phyloP scores from a whole-genome alignment of 371 early-diverging fungal species.

The Mucor circinelloides region DNA sequence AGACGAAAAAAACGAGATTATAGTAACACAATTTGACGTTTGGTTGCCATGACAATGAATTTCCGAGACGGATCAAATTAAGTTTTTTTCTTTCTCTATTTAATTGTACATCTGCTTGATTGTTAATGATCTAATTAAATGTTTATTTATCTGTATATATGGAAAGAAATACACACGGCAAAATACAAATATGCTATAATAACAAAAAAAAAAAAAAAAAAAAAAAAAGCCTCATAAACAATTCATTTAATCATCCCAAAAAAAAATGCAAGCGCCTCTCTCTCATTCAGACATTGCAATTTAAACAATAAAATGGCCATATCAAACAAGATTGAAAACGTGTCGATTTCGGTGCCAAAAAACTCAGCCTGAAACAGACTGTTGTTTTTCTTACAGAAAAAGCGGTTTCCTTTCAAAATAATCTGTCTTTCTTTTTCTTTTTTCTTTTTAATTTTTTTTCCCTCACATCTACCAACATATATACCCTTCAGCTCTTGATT shows the following conservation, averaged over 20 bases:
- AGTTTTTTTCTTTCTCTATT: not conserved
- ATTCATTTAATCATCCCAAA: not conserved
- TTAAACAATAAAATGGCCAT: not conserved
- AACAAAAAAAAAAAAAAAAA: not conserved
- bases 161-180: not conserved
- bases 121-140: not conserved
- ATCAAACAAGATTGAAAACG: not conserved
- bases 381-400: conserved; percentile 12
- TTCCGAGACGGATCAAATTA: not conserved
- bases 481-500: not conserved
- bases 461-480: not conserved
- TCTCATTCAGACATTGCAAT: not conserved
- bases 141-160: not conserved
- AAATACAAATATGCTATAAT: not conserved
- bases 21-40: not conserved
- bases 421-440: not conserved
- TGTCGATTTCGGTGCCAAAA: not conserved
- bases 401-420: not conserved
- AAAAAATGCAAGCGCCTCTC: no score
- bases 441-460: conserved; percentile 1
- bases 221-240: not conserved
- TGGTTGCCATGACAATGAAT: not conserved
- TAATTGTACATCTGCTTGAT: not conserved
- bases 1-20: not conserved
- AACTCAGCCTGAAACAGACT: conserved; percentile 29